Conservation (phyloP, 2,329 filamentous ascomycete species). For the Trichoderma citrinoviride region DNA sequence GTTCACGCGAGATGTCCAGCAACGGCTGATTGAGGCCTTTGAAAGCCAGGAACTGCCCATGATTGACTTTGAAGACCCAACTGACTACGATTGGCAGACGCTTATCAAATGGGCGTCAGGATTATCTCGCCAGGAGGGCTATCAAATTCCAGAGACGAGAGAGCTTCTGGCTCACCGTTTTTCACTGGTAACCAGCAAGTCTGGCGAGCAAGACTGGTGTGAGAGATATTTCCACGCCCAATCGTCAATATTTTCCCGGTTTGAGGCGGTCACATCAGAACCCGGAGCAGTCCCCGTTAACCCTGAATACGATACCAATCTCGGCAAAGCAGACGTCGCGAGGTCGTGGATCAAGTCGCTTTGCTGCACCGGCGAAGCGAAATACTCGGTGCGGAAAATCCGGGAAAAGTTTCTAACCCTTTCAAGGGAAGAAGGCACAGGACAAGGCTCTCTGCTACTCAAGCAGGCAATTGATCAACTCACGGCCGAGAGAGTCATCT, state of each 20-base stretch:
- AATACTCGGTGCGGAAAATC: slow-evolving; percentile 49
- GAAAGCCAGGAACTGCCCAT: slow-evolving; percentile 57
- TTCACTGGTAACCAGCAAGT: slow-evolving; percentile 38
- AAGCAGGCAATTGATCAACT: slow-evolving; percentile 49
- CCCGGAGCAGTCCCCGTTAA: slow-evolving; percentile 40
- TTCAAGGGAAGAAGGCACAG: slow-evolving; percentile 38
- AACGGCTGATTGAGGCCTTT: slow-evolving; percentile 64
- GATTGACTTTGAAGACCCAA: slow-evolving; percentile 61
- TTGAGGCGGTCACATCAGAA: slow-evolving; percentile 53
- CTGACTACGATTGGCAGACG: slow-evolving; percentile 65
- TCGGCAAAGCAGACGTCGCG: slow-evolving; percentile 39
- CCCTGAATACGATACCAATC: background rate
- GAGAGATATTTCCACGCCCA: slow-evolving; percentile 56
- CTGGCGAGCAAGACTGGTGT: slow-evolving; percentile 45
- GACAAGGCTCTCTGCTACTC: slow-evolving; percentile 45
- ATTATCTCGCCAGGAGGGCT: slow-evolving; percentile 45
- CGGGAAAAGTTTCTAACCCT: slow-evolving; percentile 53
- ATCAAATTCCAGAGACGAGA: slow-evolving; percentile 49
- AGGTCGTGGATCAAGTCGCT: slow-evolving; percentile 60
- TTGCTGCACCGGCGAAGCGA: slow-evolving; percentile 51
- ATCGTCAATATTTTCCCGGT: slow-evolving; percentile 55
- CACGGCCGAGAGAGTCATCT: slow-evolving; percentile 53
- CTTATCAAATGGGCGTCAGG: slow-evolving; percentile 66
- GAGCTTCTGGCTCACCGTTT: slow-evolving; percentile 45
- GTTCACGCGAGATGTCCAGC: slow-evolving; percentile 60